Evolutionary conservation across 23 red algal species (phyloP), one percentile per base, ranked within the genome.

Genomic region (Pyropia yezoensis): DNA sequence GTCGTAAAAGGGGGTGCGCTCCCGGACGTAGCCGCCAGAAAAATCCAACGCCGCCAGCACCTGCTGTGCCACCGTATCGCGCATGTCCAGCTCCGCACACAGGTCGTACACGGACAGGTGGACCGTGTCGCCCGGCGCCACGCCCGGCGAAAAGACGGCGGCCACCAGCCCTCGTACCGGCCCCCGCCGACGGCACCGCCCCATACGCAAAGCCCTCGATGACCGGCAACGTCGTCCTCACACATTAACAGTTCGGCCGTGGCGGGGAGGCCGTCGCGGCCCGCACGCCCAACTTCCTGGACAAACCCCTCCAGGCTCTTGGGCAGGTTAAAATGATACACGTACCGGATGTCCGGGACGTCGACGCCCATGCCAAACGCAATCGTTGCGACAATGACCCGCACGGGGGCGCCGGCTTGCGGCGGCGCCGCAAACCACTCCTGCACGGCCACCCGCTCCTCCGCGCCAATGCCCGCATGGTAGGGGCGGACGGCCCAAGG

Each of bases 321-420:
- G 3, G 86, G 79, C 52, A 98, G 27, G 23, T 78, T 91, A 19
- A 82, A 73, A 59, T 98, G 85, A 57, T 90, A 85, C 7, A 90
- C 85, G 57, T 78, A 85, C 23, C 94, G 70, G 29, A 98, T 79
- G 70, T 84, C 75, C 14, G 80, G 52, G 65, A 91, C 83, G 67
- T 98, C 87, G 74, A 98, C 91, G 18, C 94, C 94, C 94, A 98
- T 98, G 49, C 94, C 94, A 62, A 98, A 98, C n/a, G 94, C 94
- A 24, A 98, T 91, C 12, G 94, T 98, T 26, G 94, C 94, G 19
- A 81, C 80, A 19, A 98, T 88, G 1, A 98, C 33, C 15, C 66
- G 78, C 52, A 88, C 70, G n/a, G 25, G 22, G 18, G 17, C 28
- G 33, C 21, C 54, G 67, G 80, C 67, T 6, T 33, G 30, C 6